A percentile compares a stretch with the other conserved stretches of the same genome.
Conservation (phyloP, 2,329 filamentous ascomycete species). For the Pseudogymnoascus sp. region DNA sequence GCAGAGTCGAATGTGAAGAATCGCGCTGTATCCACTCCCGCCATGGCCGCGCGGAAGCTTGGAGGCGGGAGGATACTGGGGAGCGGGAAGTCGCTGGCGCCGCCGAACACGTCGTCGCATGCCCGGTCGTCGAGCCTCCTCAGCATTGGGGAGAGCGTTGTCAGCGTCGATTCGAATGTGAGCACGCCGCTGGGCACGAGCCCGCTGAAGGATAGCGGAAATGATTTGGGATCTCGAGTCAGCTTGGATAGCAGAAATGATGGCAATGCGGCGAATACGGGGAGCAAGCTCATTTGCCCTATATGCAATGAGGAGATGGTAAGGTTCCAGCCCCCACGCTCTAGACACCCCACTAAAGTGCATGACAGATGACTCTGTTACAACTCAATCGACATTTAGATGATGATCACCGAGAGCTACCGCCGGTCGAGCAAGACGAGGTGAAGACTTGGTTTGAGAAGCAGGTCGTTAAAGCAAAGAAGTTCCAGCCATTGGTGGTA, state of each 20-base stretch:
- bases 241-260: constrained; percentile 52
- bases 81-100: constrained; percentile 73
- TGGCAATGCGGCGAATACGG: constrained; percentile 42
- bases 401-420: constrained; percentile 64
- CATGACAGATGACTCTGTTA: constrained; percentile 70
- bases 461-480: constrained; percentile 68
- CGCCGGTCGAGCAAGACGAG: constrained; percentile 65
- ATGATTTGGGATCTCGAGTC: constrained; percentile 76
- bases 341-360: neutral
- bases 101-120: constrained; percentile 43
- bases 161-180: constrained; percentile 66
- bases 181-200: constrained; percentile 45
- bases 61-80: constrained; percentile 89
- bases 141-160: constrained; percentile 60
- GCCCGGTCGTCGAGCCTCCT: constrained; percentile 34
- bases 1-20: constrained; percentile 7
- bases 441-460: constrained; percentile 73
- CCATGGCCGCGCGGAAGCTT: constrained; percentile 77
- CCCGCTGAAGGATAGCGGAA: constrained; percentile 60
- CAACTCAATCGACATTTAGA: constrained; percentile 83
- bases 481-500: constrained; percentile 65
- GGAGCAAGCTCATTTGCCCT: constrained; percentile 75
- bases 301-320: constrained; percentile 99
- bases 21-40: constrained; percentile 19
- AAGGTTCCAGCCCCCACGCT: constrained; percentile 22